These are phyloP conservation scores for Suillus ampliporus DNA, from an alignment of 768 basidiomycete genomes.

Conservation along the genomic window DNA sequence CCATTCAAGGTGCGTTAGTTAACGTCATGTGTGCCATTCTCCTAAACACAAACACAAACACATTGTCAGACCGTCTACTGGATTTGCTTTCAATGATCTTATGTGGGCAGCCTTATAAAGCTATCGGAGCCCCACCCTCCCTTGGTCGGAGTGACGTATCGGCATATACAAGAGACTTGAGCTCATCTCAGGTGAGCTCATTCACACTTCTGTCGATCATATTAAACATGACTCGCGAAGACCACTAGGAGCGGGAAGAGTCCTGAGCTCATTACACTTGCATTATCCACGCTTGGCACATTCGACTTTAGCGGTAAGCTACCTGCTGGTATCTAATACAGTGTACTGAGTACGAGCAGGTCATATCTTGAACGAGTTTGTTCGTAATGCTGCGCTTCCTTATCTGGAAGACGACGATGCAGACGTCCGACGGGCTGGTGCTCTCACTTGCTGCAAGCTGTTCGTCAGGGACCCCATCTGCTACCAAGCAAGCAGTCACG, in stretches of 20 bases:
- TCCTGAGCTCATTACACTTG: constrained; percentile 77
- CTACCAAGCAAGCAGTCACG: constrained; percentile 93
- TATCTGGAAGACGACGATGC: constrained; percentile 93
- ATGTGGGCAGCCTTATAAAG: constrained; percentile 84
- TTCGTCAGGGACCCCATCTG: constrained; percentile 96
- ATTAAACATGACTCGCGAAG: constrained; percentile 30
- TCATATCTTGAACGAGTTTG: constrained; percentile 94
- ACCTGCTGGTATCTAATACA: not conserved
- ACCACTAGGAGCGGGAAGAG: constrained; percentile 60
- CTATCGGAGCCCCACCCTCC: constrained; percentile 82
- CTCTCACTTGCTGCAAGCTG: constrained; percentile 87
- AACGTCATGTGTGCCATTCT: not conserved
- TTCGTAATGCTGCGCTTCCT: constrained; percentile 87
- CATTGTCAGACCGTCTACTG: constrained; percentile 76
- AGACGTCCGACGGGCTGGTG: constrained; percentile 89
- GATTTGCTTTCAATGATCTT: constrained; percentile 84
- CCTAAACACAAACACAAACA: not conserved
- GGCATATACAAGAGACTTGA: constrained; percentile 55
- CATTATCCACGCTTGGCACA: constrained; percentile 82
- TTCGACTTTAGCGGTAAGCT: constrained; percentile 91
- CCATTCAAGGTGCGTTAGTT: constrained; percentile 76
- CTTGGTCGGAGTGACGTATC: constrained; percentile 59
- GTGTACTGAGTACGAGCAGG: constrained; percentile 48
- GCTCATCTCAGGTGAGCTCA: constrained; percentile 49
- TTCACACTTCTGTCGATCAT: not conserved